Evolutionary conservation across 306 rosid species (phyloP), one percentile per base, ranked within the genome.

Genomic region (Crataegus laevigata): DNA sequence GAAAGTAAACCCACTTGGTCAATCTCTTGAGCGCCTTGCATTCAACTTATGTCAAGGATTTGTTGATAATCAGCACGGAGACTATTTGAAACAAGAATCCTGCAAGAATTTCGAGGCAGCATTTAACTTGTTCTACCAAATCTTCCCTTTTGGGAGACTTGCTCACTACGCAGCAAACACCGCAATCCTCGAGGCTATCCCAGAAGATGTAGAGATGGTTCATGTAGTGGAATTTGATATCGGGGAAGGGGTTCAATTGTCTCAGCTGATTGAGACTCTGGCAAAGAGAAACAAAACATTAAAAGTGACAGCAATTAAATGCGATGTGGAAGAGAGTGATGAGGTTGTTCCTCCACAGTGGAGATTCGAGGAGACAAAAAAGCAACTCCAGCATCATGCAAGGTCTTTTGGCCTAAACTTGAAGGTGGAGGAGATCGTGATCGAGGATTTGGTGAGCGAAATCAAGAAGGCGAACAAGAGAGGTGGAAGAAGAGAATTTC

Each of bases 221-320:
- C 87, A 88, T 57, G 32, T 88, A 79, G 75, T 89, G 6, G 94
- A 89, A 60, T 89, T 76, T 28, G 80, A 79, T 71, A 52, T 85
- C 52, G 88, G 87, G 18, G 84, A 76, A 69, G 93, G 97, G 6
- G 10, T 82, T 61, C 94, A 88, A 50, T 85, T 89, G 88, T 73
- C 87, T 40, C 71, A 81, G 36, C 12, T 89, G 50, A 77, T 88
- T 3, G 87, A 83, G 72, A 81, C 80, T 14, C 71, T 84, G 60
- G 87, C 86, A 32, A 55, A 64, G 25, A 70, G 28, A 64, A 47
- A 61, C 58, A 89, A 59, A 64, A 76, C 72, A 73, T 42, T 91
- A 62, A 83, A 82, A 76, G 42, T 94, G 66, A 91, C 91, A n/a
- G 75, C 89, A 17, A 75, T 93, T 2, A 86, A 77, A 74, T 42